Conservation (phyloP, 176 grass and related monocot genomes). For the Cocos nucifera region DNA sequence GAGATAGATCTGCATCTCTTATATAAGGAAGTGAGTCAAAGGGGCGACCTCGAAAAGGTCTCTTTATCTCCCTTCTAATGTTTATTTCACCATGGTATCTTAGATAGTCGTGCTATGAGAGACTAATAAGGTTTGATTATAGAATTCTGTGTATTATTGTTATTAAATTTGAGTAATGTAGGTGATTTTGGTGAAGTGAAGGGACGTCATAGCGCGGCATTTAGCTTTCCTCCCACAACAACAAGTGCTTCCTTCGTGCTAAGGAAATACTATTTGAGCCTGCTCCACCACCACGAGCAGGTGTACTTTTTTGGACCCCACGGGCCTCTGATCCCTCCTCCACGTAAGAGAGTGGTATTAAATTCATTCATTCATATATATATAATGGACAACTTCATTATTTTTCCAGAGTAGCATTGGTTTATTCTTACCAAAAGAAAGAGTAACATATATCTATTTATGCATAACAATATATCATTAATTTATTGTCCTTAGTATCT, state of each 20-base stretch:
- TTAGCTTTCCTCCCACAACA: constrained; percentile 43
- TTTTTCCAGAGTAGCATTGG: too few relatives aligned
- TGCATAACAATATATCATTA: too few relatives aligned
- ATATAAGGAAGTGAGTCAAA: constrained; percentile 44
- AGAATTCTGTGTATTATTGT: too few relatives aligned
- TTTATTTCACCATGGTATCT: too few relatives aligned
- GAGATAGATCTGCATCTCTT: constrained; percentile 46
- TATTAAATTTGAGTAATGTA: neutral
- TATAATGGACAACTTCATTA: too few relatives aligned
- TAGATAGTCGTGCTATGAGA: too few relatives aligned
- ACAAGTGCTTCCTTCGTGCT: constrained; percentile 52
- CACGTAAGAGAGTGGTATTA: constrained; percentile 8
- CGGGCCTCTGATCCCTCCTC: constrained; percentile 30
- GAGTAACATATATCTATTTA: too few relatives aligned
- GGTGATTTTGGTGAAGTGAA: constrained; percentile 50
- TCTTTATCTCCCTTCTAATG: neutral
- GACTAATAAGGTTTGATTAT: too few relatives aligned
- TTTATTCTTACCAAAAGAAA: too few relatives aligned
- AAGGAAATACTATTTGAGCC: constrained; percentile 40
- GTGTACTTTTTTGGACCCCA: too few relatives aligned
- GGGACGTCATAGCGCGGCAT: constrained; percentile 40
- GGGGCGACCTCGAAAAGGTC: constrained; percentile 49
- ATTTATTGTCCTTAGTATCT: too few relatives aligned
- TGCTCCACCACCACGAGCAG: constrained; percentile 41
- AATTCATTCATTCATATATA: too few relatives aligned